Conservation (phyloP, 129 eudicot species). For the Helichrysum umbraculigerum region DNA sequence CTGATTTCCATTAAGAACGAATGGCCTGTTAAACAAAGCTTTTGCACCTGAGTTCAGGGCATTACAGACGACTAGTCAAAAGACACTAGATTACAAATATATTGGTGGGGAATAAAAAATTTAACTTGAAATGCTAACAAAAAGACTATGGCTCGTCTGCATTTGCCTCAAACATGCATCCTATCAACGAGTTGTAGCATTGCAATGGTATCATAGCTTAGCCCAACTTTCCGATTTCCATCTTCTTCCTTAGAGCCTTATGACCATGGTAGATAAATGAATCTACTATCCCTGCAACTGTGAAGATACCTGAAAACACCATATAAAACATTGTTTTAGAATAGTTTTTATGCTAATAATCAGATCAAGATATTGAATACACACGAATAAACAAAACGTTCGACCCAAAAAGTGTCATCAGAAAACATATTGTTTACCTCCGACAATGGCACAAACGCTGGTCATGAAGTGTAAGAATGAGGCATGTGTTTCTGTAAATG, state of each 20-base stretch:
- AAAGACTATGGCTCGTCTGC: conserved; percentile 26
- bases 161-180: conserved; percentile 23
- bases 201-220: conserved; percentile 31
- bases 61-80: conserved; percentile 32
- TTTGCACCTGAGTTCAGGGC: conserved; percentile 29
- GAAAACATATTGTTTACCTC: conserved; percentile 56
- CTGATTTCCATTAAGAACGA: conserved; percentile 20
- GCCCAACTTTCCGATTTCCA: conserved; percentile 68
- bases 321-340: neutral
- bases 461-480: conserved; percentile 93
- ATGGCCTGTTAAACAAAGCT: conserved; percentile 14
- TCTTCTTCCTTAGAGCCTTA: conserved; percentile 74
- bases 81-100: conserved; percentile 32
- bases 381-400: neutral
- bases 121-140: conserved; percentile 31
- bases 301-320: conserved; percentile 57
- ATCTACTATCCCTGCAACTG: conserved; percentile 91
- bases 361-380: neutral
- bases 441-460: conserved; percentile 86
- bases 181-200: conserved; percentile 19
- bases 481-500: conserved; percentile 62
- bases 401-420: neutral
- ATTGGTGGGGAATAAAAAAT: conserved; percentile 20
- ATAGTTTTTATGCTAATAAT: neutral
- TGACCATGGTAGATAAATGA: conserved; percentile 84